Conservation (phyloP, 2,329 filamentous ascomycete genomes). For the Calonectria pseudoreteaudii region DNA sequence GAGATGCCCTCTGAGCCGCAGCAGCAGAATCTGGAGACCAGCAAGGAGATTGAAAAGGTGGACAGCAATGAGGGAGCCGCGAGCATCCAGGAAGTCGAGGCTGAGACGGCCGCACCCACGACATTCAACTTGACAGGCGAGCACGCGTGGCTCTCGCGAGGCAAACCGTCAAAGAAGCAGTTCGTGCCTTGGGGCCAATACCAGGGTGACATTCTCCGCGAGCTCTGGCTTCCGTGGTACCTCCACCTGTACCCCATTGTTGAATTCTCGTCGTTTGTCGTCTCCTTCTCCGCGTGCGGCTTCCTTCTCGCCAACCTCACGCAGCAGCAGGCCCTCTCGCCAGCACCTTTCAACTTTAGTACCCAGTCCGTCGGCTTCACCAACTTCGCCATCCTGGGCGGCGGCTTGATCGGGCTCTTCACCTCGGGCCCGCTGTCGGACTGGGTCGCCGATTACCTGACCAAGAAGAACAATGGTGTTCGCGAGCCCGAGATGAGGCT, state of each 20-base stretch:
- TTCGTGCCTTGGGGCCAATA: conserved; percentile 12
- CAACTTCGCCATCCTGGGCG: conserved; percentile 19
- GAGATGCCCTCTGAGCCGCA: neutral
- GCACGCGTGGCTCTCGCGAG: conserved; percentile 16
- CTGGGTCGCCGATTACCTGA: conserved; percentile 21
- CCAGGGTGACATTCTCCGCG: conserved; percentile 18
- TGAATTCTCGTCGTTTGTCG: conserved; percentile 19
- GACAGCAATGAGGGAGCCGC: conserved; percentile 10
- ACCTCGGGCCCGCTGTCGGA: conserved; percentile 19
- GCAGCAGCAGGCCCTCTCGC: conserved; percentile 20
- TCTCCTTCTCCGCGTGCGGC: conserved; percentile 15
- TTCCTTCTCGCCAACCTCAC: conserved; percentile 26
- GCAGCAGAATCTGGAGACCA: neutral
- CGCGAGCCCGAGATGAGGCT: conserved; percentile 23
- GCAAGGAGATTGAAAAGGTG: conserved; percentile 3
- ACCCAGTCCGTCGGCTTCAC: conserved; percentile 22
- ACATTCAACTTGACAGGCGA: neutral
- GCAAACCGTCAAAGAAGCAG: conserved; percentile 21
- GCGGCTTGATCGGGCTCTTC: conserved; percentile 21
- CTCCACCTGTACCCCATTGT: conserved; percentile 21
- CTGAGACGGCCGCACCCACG: neutral
- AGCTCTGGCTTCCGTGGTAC: conserved; percentile 23
- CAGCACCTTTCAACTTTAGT: conserved; percentile 16
- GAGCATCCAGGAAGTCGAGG: conserved; percentile 9
- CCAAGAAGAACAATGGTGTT: conserved; percentile 23